Evolutionary conservation across 768 basidiomycete genomes (phyloP), one percentile per base, ranked within the genome.

Genomic region (Xerocomellus intermedius): DNA sequence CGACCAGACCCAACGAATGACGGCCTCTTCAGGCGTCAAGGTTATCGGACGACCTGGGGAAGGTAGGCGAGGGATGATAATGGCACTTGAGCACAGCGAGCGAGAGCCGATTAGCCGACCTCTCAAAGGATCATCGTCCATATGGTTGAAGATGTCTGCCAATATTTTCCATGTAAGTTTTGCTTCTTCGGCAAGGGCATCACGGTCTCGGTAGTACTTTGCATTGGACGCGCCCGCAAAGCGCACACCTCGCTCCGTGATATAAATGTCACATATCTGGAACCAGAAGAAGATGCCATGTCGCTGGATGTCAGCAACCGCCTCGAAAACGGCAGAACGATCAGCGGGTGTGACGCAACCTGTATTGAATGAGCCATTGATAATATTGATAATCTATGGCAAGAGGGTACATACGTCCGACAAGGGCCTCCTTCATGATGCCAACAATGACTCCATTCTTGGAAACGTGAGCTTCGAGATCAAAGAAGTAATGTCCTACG

Each of bases 271-370:
- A 17, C 37, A n/a, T 22, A 41, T 50, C 41, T 55, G 19, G 22
- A 71, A 57, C 8, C 6, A 16, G 41, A 72, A 48, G 24, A 55
- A 33, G 26, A 71, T 32, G 30, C 70, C 71, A 17, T 69, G 69
- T 35, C 42, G 63, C 50, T 67, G 70, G n/a, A 72, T 64, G 22
- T 72, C 66, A 4, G 67, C 63, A 17, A 72, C n/a, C 8, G 70
- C 70, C 28, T 66, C 63, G 21, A 57, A 69, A 42, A 71, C 66
- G 22, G 60, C 66, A 21, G 55, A 43, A 28, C 67, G 67, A 56
- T 73, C 72, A 8, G 60, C 56, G 8, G 37, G 46, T 21, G 64
- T 63, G 35, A 67, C 38, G 1, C 44, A 44, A 21, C 67, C 69
- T 73, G 35, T 19, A 48, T 8, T 2, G 7, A 28, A 52, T 68